A percentile compares a stretch with the other conserved stretches of the same genome.
Evolutionary conservation across 2,329 filamentous ascomycete species (phyloP).

Genomic region (Venturia carpophila): DNA sequence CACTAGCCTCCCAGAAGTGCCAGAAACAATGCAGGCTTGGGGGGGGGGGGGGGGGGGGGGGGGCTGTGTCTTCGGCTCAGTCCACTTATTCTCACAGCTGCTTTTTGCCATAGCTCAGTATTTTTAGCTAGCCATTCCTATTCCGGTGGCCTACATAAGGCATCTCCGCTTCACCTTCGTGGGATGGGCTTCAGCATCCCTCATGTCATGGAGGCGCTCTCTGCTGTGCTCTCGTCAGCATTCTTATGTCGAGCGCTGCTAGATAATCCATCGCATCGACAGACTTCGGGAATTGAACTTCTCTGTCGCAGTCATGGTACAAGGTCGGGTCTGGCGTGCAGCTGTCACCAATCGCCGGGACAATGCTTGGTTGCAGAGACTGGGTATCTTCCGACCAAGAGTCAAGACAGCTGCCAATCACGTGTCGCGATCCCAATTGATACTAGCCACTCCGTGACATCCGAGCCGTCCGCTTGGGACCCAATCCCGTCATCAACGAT

Average conservation of each 20-base stretch:
- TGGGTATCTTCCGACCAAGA: no score
- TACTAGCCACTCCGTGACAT: no score
- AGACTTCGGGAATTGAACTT: no score
- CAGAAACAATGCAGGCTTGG: background rate
- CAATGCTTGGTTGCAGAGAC: no score
- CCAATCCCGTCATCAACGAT: no score
- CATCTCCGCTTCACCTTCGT: background rate
- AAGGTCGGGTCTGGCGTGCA: no score
- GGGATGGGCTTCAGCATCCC: background rate
- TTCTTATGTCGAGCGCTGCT: background rate
- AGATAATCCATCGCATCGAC: background rate
- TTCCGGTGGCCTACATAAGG: background rate
- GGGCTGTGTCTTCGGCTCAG: background rate
- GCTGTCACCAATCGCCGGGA: no score
- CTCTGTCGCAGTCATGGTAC: background rate
- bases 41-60: background rate
- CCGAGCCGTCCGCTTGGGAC: no score
- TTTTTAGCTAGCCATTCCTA: conserved; percentile 7
- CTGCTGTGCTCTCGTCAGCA: background rate
- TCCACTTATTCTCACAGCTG: background rate
- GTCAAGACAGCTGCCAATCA: no score
- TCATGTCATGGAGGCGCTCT: background rate
- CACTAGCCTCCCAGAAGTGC: background rate
- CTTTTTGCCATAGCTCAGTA: background rate
- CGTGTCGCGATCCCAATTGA: no score